Evolutionary conservation across 306 rosid species (phyloP), one percentile per base, ranked within the genome.

Genomic region (Fagus sylvatica): DNA sequence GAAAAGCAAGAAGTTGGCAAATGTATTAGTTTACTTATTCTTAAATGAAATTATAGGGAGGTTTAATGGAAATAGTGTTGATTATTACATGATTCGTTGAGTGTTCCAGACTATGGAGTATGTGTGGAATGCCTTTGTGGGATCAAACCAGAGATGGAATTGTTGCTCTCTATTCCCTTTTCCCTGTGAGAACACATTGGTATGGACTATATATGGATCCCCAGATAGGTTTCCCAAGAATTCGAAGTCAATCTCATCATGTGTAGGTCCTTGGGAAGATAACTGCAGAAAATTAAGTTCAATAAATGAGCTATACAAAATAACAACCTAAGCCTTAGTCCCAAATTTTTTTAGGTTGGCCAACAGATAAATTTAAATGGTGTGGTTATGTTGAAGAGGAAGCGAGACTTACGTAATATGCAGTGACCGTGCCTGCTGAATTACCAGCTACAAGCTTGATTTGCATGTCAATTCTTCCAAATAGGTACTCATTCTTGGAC

Each of bases 401-500:
- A 10, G 51, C 13, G 15, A 10, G 51, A 62, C 77, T 72, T 69
- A 83, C 87, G 41, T 83, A 87, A 22, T 78, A 88, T 33, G 91
- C 83, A 7, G 91, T 88, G 19, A 88, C 88, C 2, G 91, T 88
- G 69, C 89, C 91, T 22, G 87, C 89, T 4, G 91, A 88, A 46
- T 46, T 46, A 0, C 51, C 51, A 46, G 51, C 51, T 46, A 46
- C 15, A 0, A 46, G 51, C 51, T 88, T 88, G 60, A 88, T 51
- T 55, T 88, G 81, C 82, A 85, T 83, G 10, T 85, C 87, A 6
- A 85, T 66, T 28, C 79, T 76, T 7, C 86, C 88, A 12, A 80
- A 85, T 1, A 88, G 64, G 32, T 78, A 83, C 69, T 88, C 86
- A 33, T 81, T 71, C 51, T 62, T 80, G 34, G 89, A 85, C 46